A percentile compares a stretch with the other conserved stretches of the same genome.
Conservation (phyloP, 1,139 yeast species). For the Yamadazyma mexicana region DNA sequence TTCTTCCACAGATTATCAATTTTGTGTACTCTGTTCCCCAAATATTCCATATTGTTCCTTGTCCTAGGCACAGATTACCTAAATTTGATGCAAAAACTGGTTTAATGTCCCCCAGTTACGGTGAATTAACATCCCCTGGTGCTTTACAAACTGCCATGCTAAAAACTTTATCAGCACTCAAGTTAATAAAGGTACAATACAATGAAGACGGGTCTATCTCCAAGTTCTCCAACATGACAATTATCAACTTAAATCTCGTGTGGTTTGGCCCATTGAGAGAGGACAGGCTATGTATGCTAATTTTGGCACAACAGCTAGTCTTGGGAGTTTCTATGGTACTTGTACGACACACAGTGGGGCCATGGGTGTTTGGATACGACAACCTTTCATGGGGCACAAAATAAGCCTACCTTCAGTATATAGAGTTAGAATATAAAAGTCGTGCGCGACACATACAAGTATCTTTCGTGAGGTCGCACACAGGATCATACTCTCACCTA, state of each 20-base stretch:
- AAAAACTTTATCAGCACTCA: conserved; percentile 37
- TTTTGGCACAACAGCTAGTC: conserved; percentile 61
- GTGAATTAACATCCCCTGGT: conserved; percentile 21
- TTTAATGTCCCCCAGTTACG: conserved; percentile 66
- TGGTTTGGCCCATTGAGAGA: conserved; percentile 91
- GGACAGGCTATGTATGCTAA: conserved; percentile 61
- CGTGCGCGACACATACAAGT: no score
- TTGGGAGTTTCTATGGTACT: conserved; percentile 68
- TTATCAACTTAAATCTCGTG: conserved; percentile 78
- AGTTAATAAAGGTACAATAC: conserved; percentile 50
- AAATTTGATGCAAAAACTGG: conserved; percentile 67
- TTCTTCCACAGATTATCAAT: conserved; percentile 87
- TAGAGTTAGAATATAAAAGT: no score
- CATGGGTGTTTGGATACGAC: conserved; percentile 86
- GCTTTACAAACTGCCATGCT: conserved; percentile 28
- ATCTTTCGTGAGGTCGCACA: neutral
- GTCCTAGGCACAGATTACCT: conserved; percentile 96
- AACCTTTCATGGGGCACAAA: conserved; percentile 58
- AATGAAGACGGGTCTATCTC: conserved; percentile 32
- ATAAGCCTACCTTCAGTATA: conserved; percentile 16
- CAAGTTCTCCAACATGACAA: conserved; percentile 77
- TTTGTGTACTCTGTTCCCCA: conserved; percentile 91
- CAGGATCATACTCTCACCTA: neutral
- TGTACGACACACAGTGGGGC: conserved; percentile 82
- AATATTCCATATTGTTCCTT: conserved; percentile 78